Percentiles rank a stretch among this genome's conserved stretches.
Conservation (phyloP, 495 filamentous ascomycete genomes). For the Neurospora sublineolata region DNA sequence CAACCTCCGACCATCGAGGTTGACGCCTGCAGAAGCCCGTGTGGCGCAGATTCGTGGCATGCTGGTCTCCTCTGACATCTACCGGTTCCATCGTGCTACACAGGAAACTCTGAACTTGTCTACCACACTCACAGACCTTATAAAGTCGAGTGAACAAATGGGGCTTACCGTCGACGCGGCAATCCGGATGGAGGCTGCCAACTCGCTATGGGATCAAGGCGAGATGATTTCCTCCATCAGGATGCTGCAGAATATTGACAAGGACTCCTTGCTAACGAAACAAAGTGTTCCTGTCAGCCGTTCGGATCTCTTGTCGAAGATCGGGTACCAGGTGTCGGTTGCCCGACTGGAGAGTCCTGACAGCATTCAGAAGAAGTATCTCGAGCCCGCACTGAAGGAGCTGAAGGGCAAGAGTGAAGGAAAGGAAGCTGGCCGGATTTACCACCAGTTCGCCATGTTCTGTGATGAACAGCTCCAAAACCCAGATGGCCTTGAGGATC, state of each 20-base stretch:
- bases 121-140: slow-evolving; percentile 65
- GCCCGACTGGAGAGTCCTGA: slow-evolving; percentile 90
- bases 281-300: slow-evolving; percentile 65
- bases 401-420: slow-evolving; percentile 58
- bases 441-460: slow-evolving; percentile 87
- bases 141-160: slow-evolving; percentile 49
- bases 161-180: slow-evolving; percentile 67
- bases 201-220: slow-evolving; percentile 88
- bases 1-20: slow-evolving; percentile 46
- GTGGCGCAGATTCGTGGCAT: slow-evolving; percentile 62
- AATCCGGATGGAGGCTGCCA: slow-evolving; percentile 66
- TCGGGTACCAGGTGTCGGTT: slow-evolving; percentile 80
- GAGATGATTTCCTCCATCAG: slow-evolving; percentile 84
- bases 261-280: slow-evolving; percentile 47
- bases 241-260: slow-evolving; percentile 67
- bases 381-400: slow-evolving; percentile 71
- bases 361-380: slow-evolving; percentile 71
- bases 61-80: slow-evolving; percentile 60
- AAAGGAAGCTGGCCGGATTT: slow-evolving; percentile 73
- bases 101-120: slow-evolving; percentile 79
- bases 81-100: slow-evolving; percentile 62
- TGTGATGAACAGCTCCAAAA: slow-evolving; percentile 89
- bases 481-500: slow-evolving; percentile 71
- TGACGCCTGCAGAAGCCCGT: slow-evolving; percentile 50
- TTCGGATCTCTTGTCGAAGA: slow-evolving; percentile 72